These are phyloP conservation scores for Stagonosporopsis tanaceti DNA, from an alignment of 2,329 filamentous ascomycete species.

Conservation along the genomic window DNA sequence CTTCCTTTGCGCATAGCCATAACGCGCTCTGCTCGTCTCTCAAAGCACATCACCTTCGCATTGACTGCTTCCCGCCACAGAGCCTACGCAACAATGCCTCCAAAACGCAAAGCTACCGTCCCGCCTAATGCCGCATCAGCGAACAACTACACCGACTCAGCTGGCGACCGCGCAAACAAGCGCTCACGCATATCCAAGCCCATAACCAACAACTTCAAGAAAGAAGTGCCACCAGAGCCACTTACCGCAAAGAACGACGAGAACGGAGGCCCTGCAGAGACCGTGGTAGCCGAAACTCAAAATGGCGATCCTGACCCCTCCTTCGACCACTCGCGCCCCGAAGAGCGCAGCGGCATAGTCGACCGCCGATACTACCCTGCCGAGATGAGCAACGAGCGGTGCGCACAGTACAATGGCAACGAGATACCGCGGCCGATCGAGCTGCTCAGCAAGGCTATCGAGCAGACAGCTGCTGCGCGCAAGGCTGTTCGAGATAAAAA, in stretches of 20 bases:
- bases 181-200: conserved; percentile 47
- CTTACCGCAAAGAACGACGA: conserved; percentile 24
- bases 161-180: conserved; percentile 47
- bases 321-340: conserved; percentile 50
- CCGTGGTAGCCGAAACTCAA: conserved; percentile 11
- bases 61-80: background rate
- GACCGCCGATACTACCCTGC: conserved; percentile 77
- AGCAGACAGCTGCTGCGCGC: conserved; percentile 65
- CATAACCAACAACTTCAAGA: conserved; percentile 34
- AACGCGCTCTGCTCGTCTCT: background rate
- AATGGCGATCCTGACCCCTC: background rate
- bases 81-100: conserved; percentile 34
- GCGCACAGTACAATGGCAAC: conserved; percentile 74
- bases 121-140: conserved; percentile 28
- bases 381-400: conserved; percentile 85
- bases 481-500: conserved; percentile 52
- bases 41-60: background rate
- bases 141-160: conserved; percentile 44
- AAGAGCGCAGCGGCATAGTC: conserved; percentile 52
- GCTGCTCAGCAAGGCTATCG: conserved; percentile 66
- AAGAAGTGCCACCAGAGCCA: conserved; percentile 14
- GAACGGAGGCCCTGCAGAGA: conserved; percentile 29
- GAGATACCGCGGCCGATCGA: conserved; percentile 77
- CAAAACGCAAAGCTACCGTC: conserved; percentile 45
- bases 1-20: background rate